Evolutionary conservation across 441 rosid genomes (phyloP), one percentile per base, ranked within the genome.

Genomic region (Euphorbia schlechtendalii): DNA sequence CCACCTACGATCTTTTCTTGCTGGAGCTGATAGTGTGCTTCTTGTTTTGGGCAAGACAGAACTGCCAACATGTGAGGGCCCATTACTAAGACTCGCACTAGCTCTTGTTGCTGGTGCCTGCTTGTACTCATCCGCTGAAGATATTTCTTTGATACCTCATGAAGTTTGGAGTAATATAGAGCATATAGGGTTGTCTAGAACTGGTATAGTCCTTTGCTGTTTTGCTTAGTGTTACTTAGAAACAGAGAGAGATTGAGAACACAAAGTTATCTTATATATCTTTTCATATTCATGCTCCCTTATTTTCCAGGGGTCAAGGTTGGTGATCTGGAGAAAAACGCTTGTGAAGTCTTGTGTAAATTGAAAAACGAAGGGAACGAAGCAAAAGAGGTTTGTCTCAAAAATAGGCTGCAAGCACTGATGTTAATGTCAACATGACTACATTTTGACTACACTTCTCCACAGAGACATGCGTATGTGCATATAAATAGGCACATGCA

Each of bases 101-200:
- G 89, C 95, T 64, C 87, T 90, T 25, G 67, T 86, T 73, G 83
- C 88, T 52, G 75, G 86, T 67, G 89, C 89, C 73, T 90, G 94
- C 76, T 76, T 90, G 59, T 86, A 87, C 75, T 84, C 90, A 63
- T 74, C 81, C 0, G 74, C 73, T 65, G 96, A 86, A 72, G 96
- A 86, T 80, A 70, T 87, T 61, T 75, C 83, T 60, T 74, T 87
- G 81, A 80, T 87, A 73, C 87, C 94, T 78, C 80, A 82, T 72
- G 76, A 74, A 56, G 74, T 87, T 41, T 90, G 96, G 96, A 80
- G 72, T 67, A 79, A 71, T 60, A 84, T 90, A 27, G 88, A 90
- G 82, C 76, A 63, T 60, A 70, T 87, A 63, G 84, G 78, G n/a
- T 78, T 75, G 53, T 79, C 86, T 51, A 82, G 68, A 74, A 74